Base-by-base conservation (phyloP, 2,329 filamentous ascomycete genomes). In the Aspergillus puulaauensis region DNA sequence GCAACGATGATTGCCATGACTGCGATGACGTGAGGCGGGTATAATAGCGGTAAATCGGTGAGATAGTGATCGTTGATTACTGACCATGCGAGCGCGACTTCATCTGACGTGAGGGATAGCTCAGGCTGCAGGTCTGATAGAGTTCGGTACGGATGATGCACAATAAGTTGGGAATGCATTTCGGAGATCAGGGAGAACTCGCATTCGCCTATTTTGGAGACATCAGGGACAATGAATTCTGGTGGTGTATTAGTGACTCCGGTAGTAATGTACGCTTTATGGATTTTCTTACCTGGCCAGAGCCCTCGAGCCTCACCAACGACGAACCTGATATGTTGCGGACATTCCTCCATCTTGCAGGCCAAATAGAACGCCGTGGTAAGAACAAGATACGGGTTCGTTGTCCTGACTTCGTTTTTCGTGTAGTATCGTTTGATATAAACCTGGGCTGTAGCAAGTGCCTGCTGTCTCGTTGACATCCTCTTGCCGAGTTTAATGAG, bases 311-410 rank as follows among this genome's bases (percentile, higher is more conserved):
- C 91, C 74, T 99, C 95, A 47, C 86, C 88, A 11, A 95, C 88
- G 58, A 99, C 88, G 62, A 96, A 84, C 31, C 95, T 86, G 68
- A 99, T 98, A 73, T 99, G 95, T 73, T 98, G 93, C 3, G 95
- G 95, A 51, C 88, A 93, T 75, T 99, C 95, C 74, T 99, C 95
- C 86, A 96, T 96, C 77, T 99, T 99, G 79, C 92, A 96, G 19
- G 95, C 93, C 37, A 99, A 81, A 73, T 99, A 99, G 60, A 98
- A 83, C 5, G 93, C 90, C 1, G 95, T 98, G n/a, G 92, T 89
- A 63, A 96, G 84, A 58, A 98, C 86, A 37, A 98, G 86, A 71
- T 96, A 96, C 4, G 93, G 92, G 68, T 98, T 99, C 48, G 93
- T 96, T 62, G 89, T 87, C 57, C 93, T 89, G 63, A 98, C 92